Base-by-base conservation (phyloP, 768 basidiomycete species). In the Candolleomyces aberdarensis region DNA sequence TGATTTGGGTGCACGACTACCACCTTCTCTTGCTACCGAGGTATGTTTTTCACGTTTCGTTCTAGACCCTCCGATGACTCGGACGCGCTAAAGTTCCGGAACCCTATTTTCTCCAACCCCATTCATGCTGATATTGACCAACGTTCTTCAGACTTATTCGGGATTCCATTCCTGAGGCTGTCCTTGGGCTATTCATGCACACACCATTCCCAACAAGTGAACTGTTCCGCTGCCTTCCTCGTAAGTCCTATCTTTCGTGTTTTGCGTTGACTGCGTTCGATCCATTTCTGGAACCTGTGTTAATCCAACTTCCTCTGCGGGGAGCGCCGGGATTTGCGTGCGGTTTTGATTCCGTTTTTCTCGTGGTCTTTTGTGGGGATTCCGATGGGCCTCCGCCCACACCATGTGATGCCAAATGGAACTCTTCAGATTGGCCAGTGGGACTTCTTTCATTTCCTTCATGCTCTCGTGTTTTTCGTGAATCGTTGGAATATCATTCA, bases 131-230 rank as follows among this genome's bases (percentile, higher is more conserved):
- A 39, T 31, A 36, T 31, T 39, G 29, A 39, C 15, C 15, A 17
- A 14, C 32, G 31, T n/a, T 29, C 3, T 54, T 10, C 52, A 79
- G 88, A 68, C 81, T 96, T 66, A 77, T 98, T 59, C 86, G 96
- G 57, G 85, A 85, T 69, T 75, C 83, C 15, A 77, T 93, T 32
- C 80, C 86, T 56, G 80, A 87, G 43, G 87, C 84, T 52, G 84
- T 88, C 62, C 79, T 96, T 46, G 96, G 96, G 3, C 84, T 99
- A 62, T 99, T 98, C 75, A 90, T 98, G 49, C 96, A 99, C 76
- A 98, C 96, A 0, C 96, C 96, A 13, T 98, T 98, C 88, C 96
- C 96, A 5, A 92, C 89, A 71, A 92, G 90, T 63, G 96, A 99
- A 70, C 90, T 98, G 64, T 99, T 98, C 81, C 81, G 96, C 58